Base-by-base conservation (phyloP, 139 green algal species). In the Chlamydomonas sp. region DNA sequence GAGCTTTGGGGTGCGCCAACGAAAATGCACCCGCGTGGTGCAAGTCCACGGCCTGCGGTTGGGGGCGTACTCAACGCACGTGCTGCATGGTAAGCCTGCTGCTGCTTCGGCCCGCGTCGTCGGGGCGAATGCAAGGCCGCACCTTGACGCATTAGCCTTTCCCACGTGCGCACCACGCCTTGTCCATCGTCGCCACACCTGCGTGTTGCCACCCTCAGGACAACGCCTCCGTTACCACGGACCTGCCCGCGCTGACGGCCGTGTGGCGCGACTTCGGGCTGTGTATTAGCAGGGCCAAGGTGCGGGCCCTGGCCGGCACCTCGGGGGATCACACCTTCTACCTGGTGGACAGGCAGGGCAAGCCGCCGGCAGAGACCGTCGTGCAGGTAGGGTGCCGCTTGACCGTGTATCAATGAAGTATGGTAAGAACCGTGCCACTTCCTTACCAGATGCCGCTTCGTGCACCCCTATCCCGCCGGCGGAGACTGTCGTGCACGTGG, bases 251-350 rank as follows among this genome's bases (percentile, higher is more conserved):
- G 18, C 87, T 94, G 2, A 92, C 89, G n/a, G 80, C 80, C 12
- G 89, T 90, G 31, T 94, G 91, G 91, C 88, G 84, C 57, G 71
- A 92, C 57, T 88, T 88, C 4, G 91, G 89, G 2, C 87, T 94
- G 31, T 90, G 87, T 73, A 94, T 94, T 79, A 90, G 78, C 15
- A 89, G 91, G 62, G 91, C 91, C 20, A 94, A 94, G 84, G 90
- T 92, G 59, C 49, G 85, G 1, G 60, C 62, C 12, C 63, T 82
- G 83, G 75, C 75, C 5, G 63, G 84, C 5, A 63, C 58, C 63
- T n/a, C 63, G 14, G 57, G 63, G 5, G 80, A 87, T 71, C 82
- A 87, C 74, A 88, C 84, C 57, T 88, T 88, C 59, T 88, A 88
- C 63, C 75, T 88, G 18, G 64, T 83, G 49, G 84, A 88, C 66